Conservation (phyloP, 129 eudicot species). For the Arctium minus region DNA sequence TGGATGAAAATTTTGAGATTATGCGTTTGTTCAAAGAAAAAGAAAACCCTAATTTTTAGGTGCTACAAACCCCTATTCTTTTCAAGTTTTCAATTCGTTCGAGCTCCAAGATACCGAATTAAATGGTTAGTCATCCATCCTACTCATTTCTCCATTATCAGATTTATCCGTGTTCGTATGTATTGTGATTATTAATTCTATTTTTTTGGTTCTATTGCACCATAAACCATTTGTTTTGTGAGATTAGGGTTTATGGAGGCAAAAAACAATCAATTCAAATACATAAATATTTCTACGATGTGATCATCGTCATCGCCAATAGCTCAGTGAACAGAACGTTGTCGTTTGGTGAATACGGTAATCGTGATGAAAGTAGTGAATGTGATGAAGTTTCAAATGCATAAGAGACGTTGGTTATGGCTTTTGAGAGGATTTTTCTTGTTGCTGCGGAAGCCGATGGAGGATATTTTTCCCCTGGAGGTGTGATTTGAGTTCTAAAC, state of each 20-base stretch:
- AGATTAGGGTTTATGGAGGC: neutral
- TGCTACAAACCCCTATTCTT: neutral
- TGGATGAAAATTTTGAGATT: neutral
- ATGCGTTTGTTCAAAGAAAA: neutral
- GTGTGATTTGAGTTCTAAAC: slow-evolving; percentile 24
- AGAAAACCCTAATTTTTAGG: neutral
- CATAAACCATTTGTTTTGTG: neutral
- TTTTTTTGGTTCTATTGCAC: neutral
- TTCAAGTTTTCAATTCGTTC: neutral
- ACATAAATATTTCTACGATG: neutral
- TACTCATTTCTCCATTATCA: neutral
- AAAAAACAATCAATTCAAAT: neutral
- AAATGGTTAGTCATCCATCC: slow-evolving; percentile 23
- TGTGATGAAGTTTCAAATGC: slow-evolving; percentile 56
- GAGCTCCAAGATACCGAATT: neutral
- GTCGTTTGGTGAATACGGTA: neutral
- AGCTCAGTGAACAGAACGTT: slow-evolving; percentile 5
- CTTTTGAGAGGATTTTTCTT: slow-evolving; percentile 73
- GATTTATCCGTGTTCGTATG: neutral
- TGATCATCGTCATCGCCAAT: slow-evolving; percentile 27
- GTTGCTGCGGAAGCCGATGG: slow-evolving; percentile 65
- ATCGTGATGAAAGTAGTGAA: neutral
- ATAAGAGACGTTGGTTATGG: slow-evolving; percentile 72
- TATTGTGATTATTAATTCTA: neutral
- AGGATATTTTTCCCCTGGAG: slow-evolving; percentile 17